Base-by-base conservation (phyloP, 345 rosid genomes). In the Balakata baccata region DNA sequence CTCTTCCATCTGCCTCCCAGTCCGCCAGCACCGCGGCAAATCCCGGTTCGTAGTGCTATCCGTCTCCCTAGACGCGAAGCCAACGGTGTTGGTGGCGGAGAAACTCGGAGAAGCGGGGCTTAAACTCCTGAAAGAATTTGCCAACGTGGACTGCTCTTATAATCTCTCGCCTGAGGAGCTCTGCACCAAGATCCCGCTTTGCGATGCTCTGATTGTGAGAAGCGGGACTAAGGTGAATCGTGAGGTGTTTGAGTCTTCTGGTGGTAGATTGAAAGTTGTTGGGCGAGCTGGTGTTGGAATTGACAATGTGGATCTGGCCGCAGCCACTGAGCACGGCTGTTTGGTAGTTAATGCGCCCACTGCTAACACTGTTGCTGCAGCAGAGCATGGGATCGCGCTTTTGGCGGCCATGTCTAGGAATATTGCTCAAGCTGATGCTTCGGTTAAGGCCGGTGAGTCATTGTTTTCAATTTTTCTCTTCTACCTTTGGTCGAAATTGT, bases 391-490 rank as follows among this genome's bases (percentile, higher is more conserved):
- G 69, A 69, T 75, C 67, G 74, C 78, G 14, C 57, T 75, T 6
- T 63, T 75, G 68, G 74, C 74, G 3, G 74, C 78, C 52, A 75
- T 69, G 74, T 69, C 78, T 0, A 76, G 79, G 20, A 76, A 76
- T 64, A 69, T 70, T 64, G 75, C 79, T 23, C 79, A 69, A 54
- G 79, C 78, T 53, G 78, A 75, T 61, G 78, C 78, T 5, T 75
- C 78, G 20, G 67, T 91, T 52, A 96, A 96, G 84, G 90, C 96
- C 78, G 99, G 99, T 96, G 47, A 75, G 94, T 72, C 2, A 8
- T 56, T 6, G 14, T 47, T 8, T 52, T 3, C 59, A 45, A 58
- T 47, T 65, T 29, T 38, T 23, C 12, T 20, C 0, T 64, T 34
- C n/a, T 67, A 59, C 39, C 10, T 29, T 1, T 16, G n/a, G 7